These are phyloP conservation scores for Lentinula lateritia DNA, from an alignment of 768 basidiomycete genomes.

Conservation along the genomic window DNA sequence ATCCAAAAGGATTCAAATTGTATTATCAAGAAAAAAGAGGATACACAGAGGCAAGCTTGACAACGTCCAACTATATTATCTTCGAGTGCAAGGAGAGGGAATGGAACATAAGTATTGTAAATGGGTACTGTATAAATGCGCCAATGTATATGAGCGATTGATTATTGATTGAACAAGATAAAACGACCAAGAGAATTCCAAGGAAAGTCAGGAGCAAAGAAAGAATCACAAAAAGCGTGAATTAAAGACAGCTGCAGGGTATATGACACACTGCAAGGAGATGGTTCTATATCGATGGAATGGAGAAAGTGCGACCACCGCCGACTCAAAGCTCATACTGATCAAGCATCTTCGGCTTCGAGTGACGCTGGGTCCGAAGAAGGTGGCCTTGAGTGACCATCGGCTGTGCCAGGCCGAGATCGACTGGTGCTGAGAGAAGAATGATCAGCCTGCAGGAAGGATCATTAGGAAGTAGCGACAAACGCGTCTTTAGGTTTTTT, in stretches of 20 bases:
- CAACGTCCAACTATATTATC: background rate
- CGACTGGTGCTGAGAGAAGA: slow-evolving; percentile 15
- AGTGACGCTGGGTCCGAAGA: slow-evolving; percentile 6
- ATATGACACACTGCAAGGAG: background rate
- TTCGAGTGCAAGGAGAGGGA: too few relatives aligned
- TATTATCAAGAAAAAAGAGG: background rate
- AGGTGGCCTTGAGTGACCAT: slow-evolving; percentile 14
- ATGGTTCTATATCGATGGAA: background rate
- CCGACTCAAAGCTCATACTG: background rate
- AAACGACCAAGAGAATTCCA: background rate
- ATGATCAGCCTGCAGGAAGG: background rate
- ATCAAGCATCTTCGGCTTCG: slow-evolving; percentile 1
- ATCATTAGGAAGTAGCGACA: slow-evolving; percentile 8
- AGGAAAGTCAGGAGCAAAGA: background rate
- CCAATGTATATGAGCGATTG: background rate
- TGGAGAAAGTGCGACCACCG: background rate
- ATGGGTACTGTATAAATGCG: background rate
- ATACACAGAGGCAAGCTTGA: background rate
- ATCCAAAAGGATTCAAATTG: background rate
- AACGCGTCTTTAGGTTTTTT: slow-evolving; percentile 45
- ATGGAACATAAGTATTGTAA: too few relatives aligned
- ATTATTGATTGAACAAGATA: background rate
- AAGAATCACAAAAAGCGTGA: background rate
- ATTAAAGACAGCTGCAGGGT: background rate
- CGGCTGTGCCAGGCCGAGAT: slow-evolving; percentile 27